These are phyloP conservation scores for Eucommia ulmoides DNA, from an alignment of 257 asterid genomes.

Conservation along the genomic window DNA sequence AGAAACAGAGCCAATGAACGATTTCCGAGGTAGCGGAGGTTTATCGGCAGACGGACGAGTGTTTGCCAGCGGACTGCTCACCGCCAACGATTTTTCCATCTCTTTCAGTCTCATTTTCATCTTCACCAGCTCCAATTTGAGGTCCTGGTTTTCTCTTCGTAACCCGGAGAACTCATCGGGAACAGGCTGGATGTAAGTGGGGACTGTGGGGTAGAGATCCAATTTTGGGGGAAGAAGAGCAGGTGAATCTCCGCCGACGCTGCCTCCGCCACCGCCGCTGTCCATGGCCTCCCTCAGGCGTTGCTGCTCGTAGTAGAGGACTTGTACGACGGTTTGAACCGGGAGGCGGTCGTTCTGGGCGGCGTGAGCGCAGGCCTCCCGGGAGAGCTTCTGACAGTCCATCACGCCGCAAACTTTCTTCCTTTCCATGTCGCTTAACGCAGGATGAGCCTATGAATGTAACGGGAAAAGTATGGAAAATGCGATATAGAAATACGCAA, in stretches of 20 bases:
- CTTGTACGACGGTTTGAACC: constrained; percentile 76
- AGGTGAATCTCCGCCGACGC: constrained; percentile 21
- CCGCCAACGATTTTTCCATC: constrained; percentile 21
- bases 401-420: constrained; percentile 74
- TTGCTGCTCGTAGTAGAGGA: constrained; percentile 82
- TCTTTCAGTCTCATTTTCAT: constrained; percentile 46
- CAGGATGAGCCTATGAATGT: constrained; percentile 86
- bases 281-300: constrained; percentile 62
- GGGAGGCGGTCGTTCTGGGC: constrained; percentile 87
- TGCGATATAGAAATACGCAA: too few relatives aligned
- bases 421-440: constrained; percentile 60
- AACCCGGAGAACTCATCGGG: constrained; percentile 34
- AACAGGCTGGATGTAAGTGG: constrained; percentile 16
- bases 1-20: constrained; percentile 55
- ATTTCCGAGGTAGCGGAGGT: constrained; percentile 58
- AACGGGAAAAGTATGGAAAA: too few relatives aligned
- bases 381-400: constrained; percentile 87
- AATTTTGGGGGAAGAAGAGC: constrained; percentile 17
- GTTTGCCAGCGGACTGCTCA: constrained; percentile 21
- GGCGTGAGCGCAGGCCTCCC: constrained; percentile 84
- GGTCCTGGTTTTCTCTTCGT: constrained; percentile 53
- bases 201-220: constrained; percentile 17
- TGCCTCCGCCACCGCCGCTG: constrained; percentile 16
- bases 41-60: constrained; percentile 28
- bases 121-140: constrained; percentile 51